Conservation (phyloP, 176 grass and related monocot species). For the Canna indica region DNA sequence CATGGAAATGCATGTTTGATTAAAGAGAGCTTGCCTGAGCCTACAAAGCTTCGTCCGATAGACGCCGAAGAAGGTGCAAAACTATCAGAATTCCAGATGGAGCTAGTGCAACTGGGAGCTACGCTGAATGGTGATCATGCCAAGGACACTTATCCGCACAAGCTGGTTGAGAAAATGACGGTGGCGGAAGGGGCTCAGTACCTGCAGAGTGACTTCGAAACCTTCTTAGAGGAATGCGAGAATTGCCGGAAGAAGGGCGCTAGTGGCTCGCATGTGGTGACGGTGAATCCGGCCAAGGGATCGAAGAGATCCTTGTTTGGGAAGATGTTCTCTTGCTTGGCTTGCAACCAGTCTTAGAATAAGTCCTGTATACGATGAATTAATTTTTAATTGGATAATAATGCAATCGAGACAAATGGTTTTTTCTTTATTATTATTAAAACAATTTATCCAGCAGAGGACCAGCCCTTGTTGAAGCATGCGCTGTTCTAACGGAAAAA, state of each 20-base stretch:
- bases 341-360: slow-evolving; percentile 13
- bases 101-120: slow-evolving; percentile 65
- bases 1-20: too few relatives aligned
- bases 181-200: slow-evolving; percentile 48
- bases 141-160: slow-evolving; percentile 34
- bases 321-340: slow-evolving; percentile 47
- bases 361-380: not conserved
- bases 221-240: slow-evolving; percentile 49
- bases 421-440: too few relatives aligned
- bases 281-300: not conserved
- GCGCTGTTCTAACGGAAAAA: too few relatives aligned
- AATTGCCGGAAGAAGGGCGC: slow-evolving; percentile 34
- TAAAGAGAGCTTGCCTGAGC: slow-evolving; percentile 36
- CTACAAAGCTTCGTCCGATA: slow-evolving; percentile 35
- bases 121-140: slow-evolving; percentile 56
- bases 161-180: slow-evolving; percentile 64
- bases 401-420: too few relatives aligned
- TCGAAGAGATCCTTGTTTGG: slow-evolving; percentile 1
- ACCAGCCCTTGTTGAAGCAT: too few relatives aligned
- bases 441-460: too few relatives aligned
- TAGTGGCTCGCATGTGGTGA: slow-evolving; percentile 41
- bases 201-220: slow-evolving; percentile 27
- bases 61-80: slow-evolving; percentile 29
- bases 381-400: too few relatives aligned
- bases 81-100: slow-evolving; percentile 60